These are phyloP conservation scores for Phaseolus lunatus DNA, from an alignment of 306 rosid species.

Conservation along the genomic window DNA sequence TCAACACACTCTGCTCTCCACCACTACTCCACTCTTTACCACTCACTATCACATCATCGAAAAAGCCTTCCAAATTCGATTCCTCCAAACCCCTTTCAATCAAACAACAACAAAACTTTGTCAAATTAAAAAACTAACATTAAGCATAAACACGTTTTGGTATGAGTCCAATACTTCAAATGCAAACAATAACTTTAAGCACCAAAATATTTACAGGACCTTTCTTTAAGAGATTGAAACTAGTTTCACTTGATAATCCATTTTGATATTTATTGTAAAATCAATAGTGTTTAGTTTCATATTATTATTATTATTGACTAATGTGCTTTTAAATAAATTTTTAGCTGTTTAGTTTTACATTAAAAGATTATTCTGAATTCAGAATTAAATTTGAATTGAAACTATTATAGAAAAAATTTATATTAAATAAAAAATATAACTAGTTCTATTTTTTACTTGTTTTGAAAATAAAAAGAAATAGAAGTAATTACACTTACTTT, in stretches of 20 bases:
- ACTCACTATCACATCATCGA: slow-evolving; percentile 83
- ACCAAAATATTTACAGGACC: not conserved
- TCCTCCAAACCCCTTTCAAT: slow-evolving; percentile 76
- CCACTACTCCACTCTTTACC: slow-evolving; percentile 68
- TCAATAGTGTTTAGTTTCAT: not conserved
- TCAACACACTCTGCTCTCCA: slow-evolving; percentile 56
- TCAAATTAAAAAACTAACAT: not conserved
- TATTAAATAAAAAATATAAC: no score
- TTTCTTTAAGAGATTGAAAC: not conserved
- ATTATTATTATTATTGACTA: not conserved
- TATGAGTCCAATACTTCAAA: not conserved
- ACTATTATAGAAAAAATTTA: not conserved
- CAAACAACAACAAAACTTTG: not conserved
- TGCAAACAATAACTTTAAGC: not conserved
- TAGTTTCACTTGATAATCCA: not conserved
- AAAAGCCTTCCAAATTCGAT: slow-evolving; percentile 72
- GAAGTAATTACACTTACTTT: no score
- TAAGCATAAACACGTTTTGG: not conserved
- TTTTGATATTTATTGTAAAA: not conserved
- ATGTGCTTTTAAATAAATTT: not conserved
- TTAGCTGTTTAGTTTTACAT: not conserved
- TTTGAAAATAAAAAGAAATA: no score
- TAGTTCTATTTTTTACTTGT: no score
- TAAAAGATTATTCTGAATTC: not conserved
- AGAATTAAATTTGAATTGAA: not conserved